Base-by-base conservation (phyloP, 164 flowering plant genomes). In the Piper betle region DNA sequence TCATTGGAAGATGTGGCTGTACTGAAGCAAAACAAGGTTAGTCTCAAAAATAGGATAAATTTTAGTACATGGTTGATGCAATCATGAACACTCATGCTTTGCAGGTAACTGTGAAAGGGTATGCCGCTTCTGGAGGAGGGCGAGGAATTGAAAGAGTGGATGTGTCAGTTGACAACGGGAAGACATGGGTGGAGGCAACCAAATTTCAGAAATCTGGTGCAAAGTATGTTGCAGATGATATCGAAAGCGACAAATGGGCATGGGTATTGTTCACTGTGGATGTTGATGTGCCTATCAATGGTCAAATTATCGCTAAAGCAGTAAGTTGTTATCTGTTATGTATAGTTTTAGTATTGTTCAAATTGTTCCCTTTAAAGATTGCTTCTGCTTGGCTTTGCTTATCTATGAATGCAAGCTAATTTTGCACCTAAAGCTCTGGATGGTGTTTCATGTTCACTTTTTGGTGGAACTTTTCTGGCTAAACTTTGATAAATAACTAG, bases 101-200 rank as follows among this genome's bases (percentile, higher is more conserved):
- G 61, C 84, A 92, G 97, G 63, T 86, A 65, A 83, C 68, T 7
- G 68, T 92, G 10, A 74, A 79, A 72, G 98, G 98, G 43, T 92
- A 92, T 73, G 98, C 97, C n/a, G 88, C 66, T 46, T 78, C 98
- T 55, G 97, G 98, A 69, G 97, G 96, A 64, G 97, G 98, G 16
- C 93, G 97, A 58, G 98, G 98, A 58, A 87, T 89, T 58, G 98
- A 92, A 67, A 79, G 98, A 56, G 96, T 92, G 46, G 98, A 89
- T 76, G 64, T 92, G 55, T 92, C 98, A 1, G 42, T 82, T 68
- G 96, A 92, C 70, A 91, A 97, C 56, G 94, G 98, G 33, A 86
- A 83, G 78, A 84, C 81, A 65, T 92, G 98, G 98, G 55, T 84
- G 25, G 98, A 92, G 79, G 97, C 94, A 10, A 66, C 75, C 6